Evolutionary conservation across 2,329 filamentous ascomycete species (phyloP), one percentile per base, ranked within the genome.

Genomic region (Paecilomyces formosus): DNA sequence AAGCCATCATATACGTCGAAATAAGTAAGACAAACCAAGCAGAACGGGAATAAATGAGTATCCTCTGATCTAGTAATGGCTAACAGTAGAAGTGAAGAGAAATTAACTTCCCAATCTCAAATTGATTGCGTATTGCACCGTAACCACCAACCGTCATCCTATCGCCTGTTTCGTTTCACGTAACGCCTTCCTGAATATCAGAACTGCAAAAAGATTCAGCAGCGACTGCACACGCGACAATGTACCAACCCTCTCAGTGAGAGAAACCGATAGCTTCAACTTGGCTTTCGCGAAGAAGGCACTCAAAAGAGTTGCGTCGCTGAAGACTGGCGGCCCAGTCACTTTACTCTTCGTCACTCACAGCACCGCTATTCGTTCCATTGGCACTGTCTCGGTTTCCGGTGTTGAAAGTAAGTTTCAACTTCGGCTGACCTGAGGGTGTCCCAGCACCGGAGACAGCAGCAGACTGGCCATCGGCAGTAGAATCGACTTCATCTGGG

Each of bases 391-490:
- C 72, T 57, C 70, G 71, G 58, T 73, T 74, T 60, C 69, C 67
- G 57, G 70, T 72, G 59, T 80, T 82, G 65, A 84, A 81, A 22
- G 79, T 88, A 61, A 93, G 79, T 78, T 88, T 92, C 74, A 93
- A 68, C 68, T 82, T 92, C 58, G 75, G 75, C 54, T 87, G 80
- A 3, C 84, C 85, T 13, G 79, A 75, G 21, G 80, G 72, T 35
- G 89, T 92, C 55, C 77, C 77, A 31, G 70, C 66, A 28, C 74
- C 74, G 6, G 77, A 82, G 13, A 78, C 76, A 21, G 77, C 76
- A 7, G 79, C 80, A 7, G 80, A 82, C 49, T 69, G 71, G 18
- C 79, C 81, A 61, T 84, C 83, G 30, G 76, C 80, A 55, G 65
- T 68, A 3, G 74, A 77, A n/a, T 70, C 75, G 12, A 75, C 72